Conservation (phyloP, 2,329 filamentous ascomycete species). For the Hirsutella thompsonii region DNA sequence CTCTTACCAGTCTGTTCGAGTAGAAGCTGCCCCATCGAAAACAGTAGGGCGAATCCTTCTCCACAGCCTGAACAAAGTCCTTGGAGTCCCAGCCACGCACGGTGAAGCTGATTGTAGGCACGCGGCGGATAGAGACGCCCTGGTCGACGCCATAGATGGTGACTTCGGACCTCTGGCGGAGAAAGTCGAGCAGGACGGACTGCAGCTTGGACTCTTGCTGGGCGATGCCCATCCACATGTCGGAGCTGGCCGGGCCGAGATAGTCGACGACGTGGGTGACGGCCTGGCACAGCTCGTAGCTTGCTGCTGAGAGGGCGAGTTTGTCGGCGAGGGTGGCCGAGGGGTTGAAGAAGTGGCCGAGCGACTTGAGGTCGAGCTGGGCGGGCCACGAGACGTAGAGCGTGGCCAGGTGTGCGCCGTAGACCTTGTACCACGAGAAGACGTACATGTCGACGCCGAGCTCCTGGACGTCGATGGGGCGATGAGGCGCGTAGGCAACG, state of each 20-base stretch:
- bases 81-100: constrained; percentile 43
- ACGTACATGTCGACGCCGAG: constrained; percentile 63
- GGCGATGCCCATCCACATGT: constrained; percentile 37
- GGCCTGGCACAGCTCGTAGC: constrained; percentile 55
- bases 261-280: constrained; percentile 52
- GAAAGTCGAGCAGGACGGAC: constrained; percentile 42
- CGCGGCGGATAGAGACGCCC: constrained; percentile 32
- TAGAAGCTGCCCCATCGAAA: constrained; percentile 60
- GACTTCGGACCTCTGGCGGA: constrained; percentile 36
- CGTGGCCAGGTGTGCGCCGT: constrained; percentile 61
- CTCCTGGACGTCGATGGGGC: constrained; percentile 52
- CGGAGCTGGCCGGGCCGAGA: constrained; percentile 27
- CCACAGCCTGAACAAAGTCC: constrained; percentile 48
- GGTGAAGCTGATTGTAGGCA: constrained; percentile 56
- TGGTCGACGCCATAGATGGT: constrained; percentile 45
- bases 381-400: constrained; percentile 51
- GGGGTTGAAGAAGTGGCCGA: constrained; percentile 57
- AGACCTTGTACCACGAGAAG: constrained; percentile 79
- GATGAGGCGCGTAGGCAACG: constrained; percentile 65
- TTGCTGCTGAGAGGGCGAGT: constrained; percentile 53
- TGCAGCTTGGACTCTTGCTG: constrained; percentile 50
- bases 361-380: constrained; percentile 39
- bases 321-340: constrained; percentile 48
- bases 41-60: constrained; percentile 43
- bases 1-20: constrained; percentile 46